Conservation (phyloP, 768 basidiomycete species). For the Mrakia hoshinonis region DNA sequence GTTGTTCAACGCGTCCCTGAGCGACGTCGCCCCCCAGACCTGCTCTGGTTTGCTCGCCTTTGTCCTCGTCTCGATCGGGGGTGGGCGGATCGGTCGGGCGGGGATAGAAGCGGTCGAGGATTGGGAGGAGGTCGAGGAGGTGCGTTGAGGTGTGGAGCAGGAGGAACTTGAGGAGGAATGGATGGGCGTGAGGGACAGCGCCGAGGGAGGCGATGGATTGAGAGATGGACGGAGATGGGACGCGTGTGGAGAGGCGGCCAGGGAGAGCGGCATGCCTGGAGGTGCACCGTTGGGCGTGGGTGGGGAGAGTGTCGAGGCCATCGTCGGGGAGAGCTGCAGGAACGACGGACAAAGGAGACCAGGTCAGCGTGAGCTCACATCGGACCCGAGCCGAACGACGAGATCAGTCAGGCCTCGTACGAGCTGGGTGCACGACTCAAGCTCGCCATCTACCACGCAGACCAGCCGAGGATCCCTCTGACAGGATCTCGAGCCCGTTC, state of each 20-base stretch:
- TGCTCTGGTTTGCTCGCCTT: constrained; percentile 25
- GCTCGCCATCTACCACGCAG: no score
- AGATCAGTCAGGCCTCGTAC: no score
- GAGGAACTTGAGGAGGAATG: constrained; percentile 18
- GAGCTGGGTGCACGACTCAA: no score
- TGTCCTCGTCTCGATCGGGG: constrained; percentile 28
- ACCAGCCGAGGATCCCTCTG: no score
- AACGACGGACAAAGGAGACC: no score
- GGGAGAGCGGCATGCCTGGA: not conserved
- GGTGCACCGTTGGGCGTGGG: not conserved
- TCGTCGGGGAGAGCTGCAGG: not conserved
- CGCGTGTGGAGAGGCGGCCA: not conserved
- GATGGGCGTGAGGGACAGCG: constrained; percentile 7
- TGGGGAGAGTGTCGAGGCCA: not conserved
- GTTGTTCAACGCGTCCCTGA: constrained; percentile 12
- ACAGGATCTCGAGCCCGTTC: no score
- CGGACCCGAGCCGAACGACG: no score
- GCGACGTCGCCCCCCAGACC: constrained; percentile 12
- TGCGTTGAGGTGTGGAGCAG: constrained; percentile 25
- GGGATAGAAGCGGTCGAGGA: constrained; percentile 29
- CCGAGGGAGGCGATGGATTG: not conserved
- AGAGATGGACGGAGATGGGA: constrained; percentile 3
- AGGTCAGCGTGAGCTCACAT: no score
- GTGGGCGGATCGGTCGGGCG: constrained; percentile 28
- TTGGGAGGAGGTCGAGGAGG: constrained; percentile 25